A percentile compares a stretch with the other conserved stretches of the same genome.
phyloP scores from a whole-genome alignment of 305 asterid genomes.

The Fraxinus sp. region DNA sequence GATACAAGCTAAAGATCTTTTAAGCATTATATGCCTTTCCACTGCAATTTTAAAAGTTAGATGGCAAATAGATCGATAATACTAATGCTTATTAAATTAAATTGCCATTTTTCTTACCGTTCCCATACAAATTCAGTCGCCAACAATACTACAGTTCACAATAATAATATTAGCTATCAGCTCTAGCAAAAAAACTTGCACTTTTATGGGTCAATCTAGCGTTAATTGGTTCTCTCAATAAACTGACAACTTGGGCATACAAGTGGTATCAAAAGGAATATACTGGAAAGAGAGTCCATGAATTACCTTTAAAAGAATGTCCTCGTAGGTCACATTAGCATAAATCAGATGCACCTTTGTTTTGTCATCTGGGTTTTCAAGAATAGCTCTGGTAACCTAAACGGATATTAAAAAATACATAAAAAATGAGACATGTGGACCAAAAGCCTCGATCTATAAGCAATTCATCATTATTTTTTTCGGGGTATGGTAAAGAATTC shows the following conservation, averaged over 20 bases:
- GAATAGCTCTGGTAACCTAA: slow-evolving; percentile 88
- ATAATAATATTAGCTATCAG: background rate
- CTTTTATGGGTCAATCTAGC: background rate
- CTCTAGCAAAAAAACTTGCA: background rate
- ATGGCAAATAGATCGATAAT: no score
- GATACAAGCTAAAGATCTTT: background rate
- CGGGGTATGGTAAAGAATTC: background rate
- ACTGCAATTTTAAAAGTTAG: background rate
- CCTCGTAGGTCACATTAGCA: slow-evolving; percentile 84
- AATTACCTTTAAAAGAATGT: slow-evolving; percentile 83
- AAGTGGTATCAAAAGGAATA: background rate
- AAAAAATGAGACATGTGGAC: background rate
- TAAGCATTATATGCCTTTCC: background rate
- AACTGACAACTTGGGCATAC: slow-evolving; percentile 7
- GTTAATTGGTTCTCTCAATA: background rate
- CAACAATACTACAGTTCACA: background rate
- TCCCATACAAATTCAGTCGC: background rate
- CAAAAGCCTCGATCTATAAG: background rate
- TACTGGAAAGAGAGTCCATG: background rate
- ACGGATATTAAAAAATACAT: background rate
- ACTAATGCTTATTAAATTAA: no score
- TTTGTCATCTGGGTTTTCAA: slow-evolving; percentile 73
- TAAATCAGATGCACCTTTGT: slow-evolving; percentile 81
- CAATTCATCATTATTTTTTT: background rate
- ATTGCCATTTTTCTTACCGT: no score